phyloP scores from a whole-genome alignment of 805 yeast species.

The Pichia phayaonensis region DNA sequence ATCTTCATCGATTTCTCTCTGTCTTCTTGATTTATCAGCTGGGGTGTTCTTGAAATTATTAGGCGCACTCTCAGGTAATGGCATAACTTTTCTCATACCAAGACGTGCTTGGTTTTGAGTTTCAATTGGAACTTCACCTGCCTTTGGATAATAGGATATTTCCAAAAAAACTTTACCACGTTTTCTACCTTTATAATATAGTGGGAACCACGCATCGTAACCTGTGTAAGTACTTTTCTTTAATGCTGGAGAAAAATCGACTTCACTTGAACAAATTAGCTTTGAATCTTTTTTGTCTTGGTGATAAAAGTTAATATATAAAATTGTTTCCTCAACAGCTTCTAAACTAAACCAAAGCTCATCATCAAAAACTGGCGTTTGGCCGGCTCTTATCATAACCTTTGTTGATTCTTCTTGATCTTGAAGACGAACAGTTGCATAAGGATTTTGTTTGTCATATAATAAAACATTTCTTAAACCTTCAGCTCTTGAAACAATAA shows the following conservation, averaged over 20 bases:
- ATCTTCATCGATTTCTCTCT: slow-evolving; percentile 1
- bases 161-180: slow-evolving; percentile 89
- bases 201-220: slow-evolving; percentile 76
- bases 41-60: neutral
- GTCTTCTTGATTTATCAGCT: neutral
- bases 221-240: slow-evolving; percentile 64
- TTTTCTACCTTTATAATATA: slow-evolving; percentile 57
- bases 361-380: slow-evolving; percentile 82
- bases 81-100: slow-evolving; percentile 2
- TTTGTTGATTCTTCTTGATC: slow-evolving; percentile 76
- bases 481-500: slow-evolving; percentile 73
- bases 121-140: slow-evolving; percentile 25
- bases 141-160: slow-evolving; percentile 78
- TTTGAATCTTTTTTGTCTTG: slow-evolving; percentile 83
- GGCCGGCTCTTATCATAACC: slow-evolving; percentile 82
- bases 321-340: slow-evolving; percentile 51
- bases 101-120: slow-evolving; percentile 19
- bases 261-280: slow-evolving; percentile 72
- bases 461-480: slow-evolving; percentile 82
- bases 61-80: neutral
- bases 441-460: slow-evolving; percentile 91
- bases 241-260: slow-evolving; percentile 71
- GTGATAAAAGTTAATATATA: slow-evolving; percentile 73
- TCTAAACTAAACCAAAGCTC: slow-evolving; percentile 62
- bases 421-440: slow-evolving; percentile 73